Evolutionary conservation across 257 asterid species (phyloP).

Genomic region (Lavandula angustifolia): DNA sequence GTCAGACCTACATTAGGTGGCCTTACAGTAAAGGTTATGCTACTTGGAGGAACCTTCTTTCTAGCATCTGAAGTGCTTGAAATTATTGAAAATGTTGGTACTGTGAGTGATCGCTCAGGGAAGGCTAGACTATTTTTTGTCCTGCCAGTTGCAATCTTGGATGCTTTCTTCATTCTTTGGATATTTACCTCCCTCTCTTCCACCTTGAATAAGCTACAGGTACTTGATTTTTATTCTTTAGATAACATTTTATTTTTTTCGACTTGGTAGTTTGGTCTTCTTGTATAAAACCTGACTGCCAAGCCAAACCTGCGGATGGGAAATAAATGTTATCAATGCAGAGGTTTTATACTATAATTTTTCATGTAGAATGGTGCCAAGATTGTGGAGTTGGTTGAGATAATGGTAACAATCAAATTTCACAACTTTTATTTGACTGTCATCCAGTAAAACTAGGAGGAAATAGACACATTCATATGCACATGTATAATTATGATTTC

Average conservation of each 20-base stretch:
- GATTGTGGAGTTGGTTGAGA: not conserved
- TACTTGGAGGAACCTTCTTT: constrained; percentile 91
- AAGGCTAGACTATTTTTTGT: constrained; percentile 82
- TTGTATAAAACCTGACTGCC: constrained; percentile 15
- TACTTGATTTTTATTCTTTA: constrained; percentile 38
- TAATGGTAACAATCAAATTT: not conserved
- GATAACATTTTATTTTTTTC: not conserved
- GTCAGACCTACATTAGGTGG: constrained; percentile 97
- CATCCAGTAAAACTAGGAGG: not conserved
- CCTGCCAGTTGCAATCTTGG: constrained; percentile 91
- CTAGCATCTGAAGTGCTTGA: constrained; percentile 87
- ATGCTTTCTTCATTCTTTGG: constrained; percentile 97
- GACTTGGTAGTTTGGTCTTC: constrained; percentile 1
- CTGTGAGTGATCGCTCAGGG: constrained; percentile 89
- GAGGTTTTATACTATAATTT: constrained; percentile 9
- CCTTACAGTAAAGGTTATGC: constrained; percentile 82
- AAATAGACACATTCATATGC: not conserved
- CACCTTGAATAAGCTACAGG: constrained; percentile 96
- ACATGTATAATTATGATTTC: not conserved
- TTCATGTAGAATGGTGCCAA: constrained; percentile 20
- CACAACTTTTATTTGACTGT: constrained; percentile 9
- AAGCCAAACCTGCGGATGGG: constrained; percentile 1
- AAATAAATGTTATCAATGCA: constrained; percentile 1
- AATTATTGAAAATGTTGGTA: constrained; percentile 84
- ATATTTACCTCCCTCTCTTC: constrained; percentile 83